Base-by-base conservation (phyloP, 2,329 filamentous ascomycete species). In the Aspergillus sp. region DNA sequence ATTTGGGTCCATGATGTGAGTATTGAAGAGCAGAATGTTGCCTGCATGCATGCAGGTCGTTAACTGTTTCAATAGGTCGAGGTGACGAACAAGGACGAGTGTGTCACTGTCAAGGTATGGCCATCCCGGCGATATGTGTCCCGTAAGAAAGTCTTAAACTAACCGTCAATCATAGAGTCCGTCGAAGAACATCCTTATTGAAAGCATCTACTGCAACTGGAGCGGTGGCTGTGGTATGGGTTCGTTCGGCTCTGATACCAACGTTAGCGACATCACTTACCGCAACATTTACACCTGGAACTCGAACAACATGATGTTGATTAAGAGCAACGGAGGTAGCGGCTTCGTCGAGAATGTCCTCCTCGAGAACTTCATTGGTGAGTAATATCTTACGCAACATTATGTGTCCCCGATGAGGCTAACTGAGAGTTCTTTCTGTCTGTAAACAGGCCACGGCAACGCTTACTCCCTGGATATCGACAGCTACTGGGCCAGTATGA, bases 41-140 rank as follows among this genome's bases (percentile, higher is more conserved):
- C 3, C n/a, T 30, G n/a, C 23, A 27, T 23, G 5, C 21, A 27
- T 17, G 5, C 21, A 15, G 38, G 27, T 15, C n/a, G 5, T 30
- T 13, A 38, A 39, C 48, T 55, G 25, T 52, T 42, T 41, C 7
- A 5, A 47, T 38, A 74, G 67, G 71, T 86, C 51, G 82, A 83
- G 74, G 84, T 87, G 6, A 85, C 84, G 25, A 87, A 87, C 78
- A 86, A 85, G 71, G 83, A 87, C 66, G 85, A 87, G 68, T 86
- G 83, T 67, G 82, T 86, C 0, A 85, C 83, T 1, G 80, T 85
- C 61, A 86, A 84, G 71, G 71, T 73, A 66, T 68, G 39, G 3
- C 17, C 10, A 6, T 7, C 19, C 11, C 5, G 13, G 25, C 17
- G 27, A 50, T 17, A 1, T 8, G 25, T 8, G 10, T 6, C 2